These are phyloP conservation scores for Aciculosporium take DNA, from an alignment of 2,329 filamentous ascomycete species.

Conservation along the genomic window DNA sequence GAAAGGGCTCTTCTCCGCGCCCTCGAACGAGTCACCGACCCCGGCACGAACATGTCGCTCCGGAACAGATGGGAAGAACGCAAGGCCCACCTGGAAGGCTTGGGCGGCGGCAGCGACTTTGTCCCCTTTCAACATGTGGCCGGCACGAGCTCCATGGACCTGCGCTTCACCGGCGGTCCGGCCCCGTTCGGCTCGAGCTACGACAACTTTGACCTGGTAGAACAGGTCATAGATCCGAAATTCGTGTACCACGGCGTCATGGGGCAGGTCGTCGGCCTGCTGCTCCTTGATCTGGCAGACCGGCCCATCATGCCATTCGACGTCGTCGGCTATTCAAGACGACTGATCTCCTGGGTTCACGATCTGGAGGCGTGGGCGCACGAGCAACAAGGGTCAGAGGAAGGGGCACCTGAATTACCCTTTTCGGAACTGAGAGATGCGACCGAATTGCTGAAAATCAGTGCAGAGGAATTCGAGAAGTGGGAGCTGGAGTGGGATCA, in stretches of 20 bases:
- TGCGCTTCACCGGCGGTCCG: constrained; percentile 55
- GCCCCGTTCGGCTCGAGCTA: constrained; percentile 74
- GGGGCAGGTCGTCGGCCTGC: constrained; percentile 62
- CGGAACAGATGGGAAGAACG: constrained; percentile 61
- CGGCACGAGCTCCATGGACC: constrained; percentile 74
- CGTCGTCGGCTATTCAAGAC: constrained; percentile 55
- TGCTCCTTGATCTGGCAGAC: constrained; percentile 78
- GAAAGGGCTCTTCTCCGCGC: constrained; percentile 56
- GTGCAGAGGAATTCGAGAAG: constrained; percentile 45
- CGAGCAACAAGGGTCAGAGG: constrained; percentile 30
- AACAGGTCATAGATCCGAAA: constrained; percentile 61
- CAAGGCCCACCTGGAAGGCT: constrained; percentile 45
- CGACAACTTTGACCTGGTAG: constrained; percentile 81
- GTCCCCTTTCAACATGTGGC: constrained; percentile 85
- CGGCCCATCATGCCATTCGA: constrained; percentile 72
- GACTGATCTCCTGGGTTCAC: constrained; percentile 49
- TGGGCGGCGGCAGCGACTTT: constrained; percentile 69
- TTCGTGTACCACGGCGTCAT: constrained; percentile 71
- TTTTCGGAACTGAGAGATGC: constrained; percentile 35
- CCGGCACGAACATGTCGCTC: constrained; percentile 55
- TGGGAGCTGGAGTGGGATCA: constrained; percentile 72
- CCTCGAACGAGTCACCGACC: constrained; percentile 61
- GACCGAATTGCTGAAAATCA: constrained; percentile 39
- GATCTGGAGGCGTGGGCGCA: constrained; percentile 53
- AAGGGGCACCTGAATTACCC: constrained; percentile 12